Conservation (phyloP, 2,329 filamentous ascomycete species). For the Colletotrichum cereale region DNA sequence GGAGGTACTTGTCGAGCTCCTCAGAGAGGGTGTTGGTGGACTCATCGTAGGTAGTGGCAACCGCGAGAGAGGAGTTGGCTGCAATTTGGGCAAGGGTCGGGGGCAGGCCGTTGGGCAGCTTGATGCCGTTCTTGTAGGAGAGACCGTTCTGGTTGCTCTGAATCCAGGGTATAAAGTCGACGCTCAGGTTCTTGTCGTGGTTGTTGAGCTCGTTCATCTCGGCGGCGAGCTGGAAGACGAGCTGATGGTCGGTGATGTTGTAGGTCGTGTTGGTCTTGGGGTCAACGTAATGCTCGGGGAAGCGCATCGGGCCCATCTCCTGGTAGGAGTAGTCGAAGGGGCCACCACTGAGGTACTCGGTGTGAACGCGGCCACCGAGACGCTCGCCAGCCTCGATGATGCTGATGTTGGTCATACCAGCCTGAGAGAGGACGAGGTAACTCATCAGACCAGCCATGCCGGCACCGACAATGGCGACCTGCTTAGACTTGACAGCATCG, state of each 20-base stretch:
- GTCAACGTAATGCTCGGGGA: slow-evolving; percentile 66
- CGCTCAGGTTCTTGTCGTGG: slow-evolving; percentile 59
- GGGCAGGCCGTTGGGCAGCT: slow-evolving; percentile 63
- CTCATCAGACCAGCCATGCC: slow-evolving; percentile 76
- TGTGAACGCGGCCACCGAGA: slow-evolving; percentile 74
- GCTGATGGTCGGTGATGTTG: slow-evolving; percentile 72
- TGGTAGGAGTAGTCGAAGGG: slow-evolving; percentile 76
- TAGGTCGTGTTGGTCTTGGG: slow-evolving; percentile 66
- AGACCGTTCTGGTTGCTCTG: slow-evolving; percentile 68
- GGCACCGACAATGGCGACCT: slow-evolving; percentile 73
- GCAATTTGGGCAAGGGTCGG: slow-evolving; percentile 63
- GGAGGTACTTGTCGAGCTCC: slow-evolving; percentile 52
- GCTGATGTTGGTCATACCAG: slow-evolving; percentile 70
- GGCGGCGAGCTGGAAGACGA: slow-evolving; percentile 73
- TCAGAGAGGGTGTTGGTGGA: slow-evolving; percentile 50
- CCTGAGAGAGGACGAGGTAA: slow-evolving; percentile 61
- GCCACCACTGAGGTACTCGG: slow-evolving; percentile 70
- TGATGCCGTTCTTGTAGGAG: slow-evolving; percentile 59
- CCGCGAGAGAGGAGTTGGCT: slow-evolving; percentile 56
- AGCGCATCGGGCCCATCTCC: slow-evolving; percentile 75
- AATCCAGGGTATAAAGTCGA: slow-evolving; percentile 74
- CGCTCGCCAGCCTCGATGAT: slow-evolving; percentile 72
- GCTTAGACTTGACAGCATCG: slow-evolving; percentile 66
- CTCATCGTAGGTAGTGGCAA: slow-evolving; percentile 49
- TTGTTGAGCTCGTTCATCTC: slow-evolving; percentile 71